Percentiles rank a stretch among this genome's conserved stretches.
phyloP scores from a whole-genome alignment of 2,329 filamentous ascomycete species.

The Xylaria sp. region DNA sequence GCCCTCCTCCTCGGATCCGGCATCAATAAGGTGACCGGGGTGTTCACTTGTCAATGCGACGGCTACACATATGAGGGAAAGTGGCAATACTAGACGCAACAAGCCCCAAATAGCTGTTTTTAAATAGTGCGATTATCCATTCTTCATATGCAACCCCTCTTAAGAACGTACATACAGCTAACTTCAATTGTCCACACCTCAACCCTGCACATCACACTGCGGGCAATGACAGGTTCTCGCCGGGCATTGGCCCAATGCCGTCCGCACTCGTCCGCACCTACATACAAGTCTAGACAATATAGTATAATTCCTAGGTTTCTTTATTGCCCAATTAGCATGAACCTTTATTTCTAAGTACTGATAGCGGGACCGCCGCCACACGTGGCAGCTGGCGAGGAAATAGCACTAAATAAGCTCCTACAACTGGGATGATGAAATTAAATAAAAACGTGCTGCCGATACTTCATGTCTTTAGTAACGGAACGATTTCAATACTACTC shows the following conservation, averaged over 20 bases:
- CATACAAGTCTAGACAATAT: background rate
- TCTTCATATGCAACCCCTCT: background rate
- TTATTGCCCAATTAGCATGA: background rate
- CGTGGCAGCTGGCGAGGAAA: constrained; percentile 1
- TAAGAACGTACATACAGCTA: no score
- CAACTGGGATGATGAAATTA: background rate
- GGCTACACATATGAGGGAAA: background rate
- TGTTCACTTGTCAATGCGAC: background rate
- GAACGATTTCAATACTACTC: background rate
- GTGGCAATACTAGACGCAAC: background rate
- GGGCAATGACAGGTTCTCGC: background rate
- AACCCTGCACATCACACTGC: background rate
- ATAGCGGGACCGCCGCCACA: background rate
- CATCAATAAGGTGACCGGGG: background rate
- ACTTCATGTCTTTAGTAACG: background rate
- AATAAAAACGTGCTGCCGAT: background rate
- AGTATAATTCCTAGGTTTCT: background rate
- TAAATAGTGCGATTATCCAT: background rate
- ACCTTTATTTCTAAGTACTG: background rate
- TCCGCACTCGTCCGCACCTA: constrained; percentile 7
- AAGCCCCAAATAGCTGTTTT: background rate
- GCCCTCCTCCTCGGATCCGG: background rate
- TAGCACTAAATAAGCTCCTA: background rate
- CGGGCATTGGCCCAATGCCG: background rate
- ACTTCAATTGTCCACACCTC: background rate